Percentiles rank a stretch among this genome's conserved stretches.
Conservation (phyloP, 768 basidiomycete genomes). For the Boletus reticulatus region DNA sequence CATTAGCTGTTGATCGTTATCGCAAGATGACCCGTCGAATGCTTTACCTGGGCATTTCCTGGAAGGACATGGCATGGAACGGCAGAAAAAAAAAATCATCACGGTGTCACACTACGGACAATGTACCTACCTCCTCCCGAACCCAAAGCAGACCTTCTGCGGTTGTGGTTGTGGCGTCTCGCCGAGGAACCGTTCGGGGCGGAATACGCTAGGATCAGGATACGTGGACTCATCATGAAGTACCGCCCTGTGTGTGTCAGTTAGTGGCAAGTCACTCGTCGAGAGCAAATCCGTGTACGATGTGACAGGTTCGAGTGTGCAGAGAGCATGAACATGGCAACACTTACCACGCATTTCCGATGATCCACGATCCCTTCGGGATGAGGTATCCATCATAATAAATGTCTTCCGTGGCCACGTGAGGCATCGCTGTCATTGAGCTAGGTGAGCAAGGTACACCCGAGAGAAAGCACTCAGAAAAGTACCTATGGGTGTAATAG, state of each 20-base stretch:
- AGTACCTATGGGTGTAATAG: constrained; percentile 14
- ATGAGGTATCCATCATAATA: constrained; percentile 12
- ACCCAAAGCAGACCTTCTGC: constrained; percentile 22
- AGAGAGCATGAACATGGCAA: too few species aligned
- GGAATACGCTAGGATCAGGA: constrained; percentile 31
- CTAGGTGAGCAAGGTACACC: background rate
- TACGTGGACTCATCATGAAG: constrained; percentile 45
- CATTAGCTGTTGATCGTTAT: background rate
- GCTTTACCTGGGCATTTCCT: constrained; percentile 24
- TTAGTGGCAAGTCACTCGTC: background rate
- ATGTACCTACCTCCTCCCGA: constrained; percentile 25
- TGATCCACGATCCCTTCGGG: constrained; percentile 23
- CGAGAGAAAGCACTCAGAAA: constrained; percentile 21
- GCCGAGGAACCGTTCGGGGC: constrained; percentile 35
- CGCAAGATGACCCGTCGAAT: background rate
- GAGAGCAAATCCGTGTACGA: too few species aligned
- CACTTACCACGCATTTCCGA: constrained; percentile 27
- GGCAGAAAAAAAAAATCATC: too few species aligned
- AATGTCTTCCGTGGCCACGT: constrained; percentile 22
- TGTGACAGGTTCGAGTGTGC: too few species aligned
- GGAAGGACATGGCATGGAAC: background rate
- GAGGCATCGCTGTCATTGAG: constrained; percentile 9
- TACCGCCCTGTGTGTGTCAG: constrained; percentile 41
- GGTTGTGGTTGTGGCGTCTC: constrained; percentile 19
- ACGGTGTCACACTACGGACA: too few species aligned